Evolutionary conservation across 176 grass and related monocot species (phyloP).

Genomic region (Chloris gayana): DNA sequence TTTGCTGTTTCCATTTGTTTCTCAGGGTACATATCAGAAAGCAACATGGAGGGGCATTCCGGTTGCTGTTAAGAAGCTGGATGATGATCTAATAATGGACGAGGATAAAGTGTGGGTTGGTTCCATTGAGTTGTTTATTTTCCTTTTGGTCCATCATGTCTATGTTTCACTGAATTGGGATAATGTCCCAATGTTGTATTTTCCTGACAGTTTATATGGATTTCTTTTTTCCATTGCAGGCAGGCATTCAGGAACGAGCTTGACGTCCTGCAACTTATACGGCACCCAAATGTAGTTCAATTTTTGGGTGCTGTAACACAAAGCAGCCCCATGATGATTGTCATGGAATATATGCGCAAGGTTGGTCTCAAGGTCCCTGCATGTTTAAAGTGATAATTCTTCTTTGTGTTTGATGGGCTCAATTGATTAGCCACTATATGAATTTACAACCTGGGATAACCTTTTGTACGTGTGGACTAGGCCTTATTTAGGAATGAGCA

Average conservation of each 20-base stretch:
- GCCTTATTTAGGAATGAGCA: neutral
- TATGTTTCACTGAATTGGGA: constrained; percentile 28
- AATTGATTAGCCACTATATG: neutral
- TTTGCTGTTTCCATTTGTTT: constrained; percentile 36
- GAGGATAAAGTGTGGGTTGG: constrained; percentile 95
- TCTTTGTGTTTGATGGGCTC: neutral
- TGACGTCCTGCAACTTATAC: constrained; percentile 83
- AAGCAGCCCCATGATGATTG: constrained; percentile 99
- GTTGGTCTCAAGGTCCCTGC: constrained; percentile 42
- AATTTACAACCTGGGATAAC: neutral
- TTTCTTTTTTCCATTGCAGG: constrained; percentile 47
- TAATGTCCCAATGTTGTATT: too few species aligned
- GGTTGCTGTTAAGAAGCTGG: constrained; percentile 94
- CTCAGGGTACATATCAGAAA: constrained; percentile 83
- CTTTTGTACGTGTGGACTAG: neutral
- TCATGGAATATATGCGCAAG: constrained; percentile 98
- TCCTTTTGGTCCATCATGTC: constrained; percentile 22
- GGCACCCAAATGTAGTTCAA: constrained; percentile 98
- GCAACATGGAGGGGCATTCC: constrained; percentile 90
- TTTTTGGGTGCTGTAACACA: constrained; percentile 99
- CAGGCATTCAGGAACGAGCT: constrained; percentile 91
- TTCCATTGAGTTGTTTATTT: constrained; percentile 42
- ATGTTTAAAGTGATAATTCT: neutral
- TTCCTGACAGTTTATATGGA: constrained; percentile 31
- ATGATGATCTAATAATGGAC: constrained; percentile 77